phyloP scores from a whole-genome alignment of 2,329 filamentous ascomycete genomes.

The Paraphoma sp. region DNA sequence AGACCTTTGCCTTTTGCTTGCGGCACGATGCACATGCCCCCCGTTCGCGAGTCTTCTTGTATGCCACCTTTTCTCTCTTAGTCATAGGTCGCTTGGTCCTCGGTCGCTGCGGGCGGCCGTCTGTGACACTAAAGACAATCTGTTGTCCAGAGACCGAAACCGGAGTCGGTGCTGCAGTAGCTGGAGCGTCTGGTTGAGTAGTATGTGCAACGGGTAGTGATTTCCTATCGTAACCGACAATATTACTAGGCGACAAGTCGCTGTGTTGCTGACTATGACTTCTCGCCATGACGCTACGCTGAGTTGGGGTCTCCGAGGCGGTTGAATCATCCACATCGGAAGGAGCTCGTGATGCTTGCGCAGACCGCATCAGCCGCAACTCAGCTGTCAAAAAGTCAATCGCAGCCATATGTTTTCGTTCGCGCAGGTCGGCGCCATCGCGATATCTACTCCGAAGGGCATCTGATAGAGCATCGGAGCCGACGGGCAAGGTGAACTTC shows the following conservation, averaged over 20 bases:
- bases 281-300: background rate
- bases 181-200: background rate
- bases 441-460: slow-evolving; percentile 27
- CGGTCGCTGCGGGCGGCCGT: slow-evolving; percentile 25
- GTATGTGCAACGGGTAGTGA: background rate
- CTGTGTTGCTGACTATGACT: slow-evolving; percentile 1
- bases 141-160: slow-evolving; percentile 10
- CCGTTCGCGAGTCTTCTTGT: slow-evolving; percentile 33
- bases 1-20: slow-evolving; percentile 35
- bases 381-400: slow-evolving; percentile 35
- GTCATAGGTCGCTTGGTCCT: slow-evolving; percentile 40
- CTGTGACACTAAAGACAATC: slow-evolving; percentile 31
- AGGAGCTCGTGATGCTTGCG: background rate
- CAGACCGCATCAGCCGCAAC: slow-evolving; percentile 23
- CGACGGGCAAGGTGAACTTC: slow-evolving; percentile 26
- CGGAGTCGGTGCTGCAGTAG: too few species aligned
- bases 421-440: slow-evolving; percentile 21
- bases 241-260: slow-evolving; percentile 7
- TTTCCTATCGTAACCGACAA: background rate
- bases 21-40: slow-evolving; percentile 37
- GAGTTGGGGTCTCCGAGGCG: slow-evolving; percentile 4
- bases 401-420: slow-evolving; percentile 36
- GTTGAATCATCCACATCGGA: background rate
- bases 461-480: slow-evolving; percentile 34
- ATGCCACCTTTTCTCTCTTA: slow-evolving; percentile 24